phyloP scores from a whole-genome alignment of 1,284 basidiomycete species.

The Ceratorhiza oryzae-sativae region DNA sequence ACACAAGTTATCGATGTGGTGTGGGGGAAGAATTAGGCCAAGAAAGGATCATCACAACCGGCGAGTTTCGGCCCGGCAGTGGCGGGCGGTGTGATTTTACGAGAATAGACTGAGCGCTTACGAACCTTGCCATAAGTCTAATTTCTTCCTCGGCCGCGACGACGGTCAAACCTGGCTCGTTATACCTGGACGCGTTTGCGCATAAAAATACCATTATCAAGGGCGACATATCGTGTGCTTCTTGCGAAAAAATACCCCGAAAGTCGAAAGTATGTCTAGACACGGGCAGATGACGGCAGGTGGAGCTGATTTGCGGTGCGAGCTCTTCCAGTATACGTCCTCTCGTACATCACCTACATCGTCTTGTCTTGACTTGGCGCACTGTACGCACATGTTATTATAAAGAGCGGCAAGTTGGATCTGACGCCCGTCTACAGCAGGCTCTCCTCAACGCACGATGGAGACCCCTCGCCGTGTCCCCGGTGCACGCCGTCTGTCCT shows the following conservation, averaged over 20 bases:
- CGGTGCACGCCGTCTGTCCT: slow-evolving; percentile 23
- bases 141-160: not conserved
- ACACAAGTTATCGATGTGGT: too few relatives aligned
- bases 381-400: not conserved
- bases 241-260: not conserved
- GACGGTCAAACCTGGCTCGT: not conserved
- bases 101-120: not conserved
- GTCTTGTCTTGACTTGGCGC: not conserved
- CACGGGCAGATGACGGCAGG: not conserved
- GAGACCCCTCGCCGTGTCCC: not conserved
- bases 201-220: not conserved
- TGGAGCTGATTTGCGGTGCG: slow-evolving; percentile 15
- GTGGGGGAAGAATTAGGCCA: too few relatives aligned
- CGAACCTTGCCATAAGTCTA: not conserved
- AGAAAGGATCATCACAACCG: too few relatives aligned
- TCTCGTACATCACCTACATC: not conserved
- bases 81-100: not conserved
- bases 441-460: not conserved
- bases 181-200: not conserved
- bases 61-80: not conserved
- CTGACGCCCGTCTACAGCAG: not conserved
- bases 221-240: not conserved
- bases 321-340: not conserved
- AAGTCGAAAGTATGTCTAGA: not conserved
- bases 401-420: not conserved